Base-by-base conservation (phyloP, 2,329 filamentous ascomycete genomes). In the Fusarium pilosicola region DNA sequence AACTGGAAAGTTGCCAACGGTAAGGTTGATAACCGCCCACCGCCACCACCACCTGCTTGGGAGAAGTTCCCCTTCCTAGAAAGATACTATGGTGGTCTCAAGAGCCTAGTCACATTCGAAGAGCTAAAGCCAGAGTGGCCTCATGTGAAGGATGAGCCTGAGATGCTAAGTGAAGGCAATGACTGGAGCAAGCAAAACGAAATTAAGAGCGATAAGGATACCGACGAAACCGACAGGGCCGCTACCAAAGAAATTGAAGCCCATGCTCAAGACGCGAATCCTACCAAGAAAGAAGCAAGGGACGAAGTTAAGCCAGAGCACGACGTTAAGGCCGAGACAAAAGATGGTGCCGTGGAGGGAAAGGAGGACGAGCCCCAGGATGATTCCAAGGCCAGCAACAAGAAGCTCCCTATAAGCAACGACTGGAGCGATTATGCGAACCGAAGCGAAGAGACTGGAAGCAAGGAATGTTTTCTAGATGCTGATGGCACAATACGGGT, bases 21-120 rank as follows among this genome's bases (percentile, higher is more conserved):
- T 65, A 81, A 80, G 56, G 80, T 83, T 10, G 78, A 80, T 18
- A 80, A 77, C 12, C 77, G 87, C 20, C 87, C 90, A 18, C 87
- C 90, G 0, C 82, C 89, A 0, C 89, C 90, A 26, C 93, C 94
- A 18, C 90, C 91, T 1, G 83, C 89, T 10, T 98, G 95, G 95
- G 94, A 97, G 80, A 89, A 88, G 15, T 98, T 97, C 80, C 90
- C 91, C 0, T 97, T 97, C 78, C 82, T 99, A 70, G 92, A 92
- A 68, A 89, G 95, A 71, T 99, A 98, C 80, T 96, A 98, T 80
- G 96, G 95, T 20, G 96, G 96, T 2, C 88, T 99, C 67, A 88
- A 92, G 73, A 92, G 89, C 1, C 80, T 99, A 70, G 89, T 93
- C 0, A 83, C 90, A 0, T 84, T 90, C 32, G 81, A 86, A 20